These are phyloP conservation scores for Strobilomyces dryophilus DNA, from an alignment of 768 basidiomycete genomes.

Conservation along the genomic window DNA sequence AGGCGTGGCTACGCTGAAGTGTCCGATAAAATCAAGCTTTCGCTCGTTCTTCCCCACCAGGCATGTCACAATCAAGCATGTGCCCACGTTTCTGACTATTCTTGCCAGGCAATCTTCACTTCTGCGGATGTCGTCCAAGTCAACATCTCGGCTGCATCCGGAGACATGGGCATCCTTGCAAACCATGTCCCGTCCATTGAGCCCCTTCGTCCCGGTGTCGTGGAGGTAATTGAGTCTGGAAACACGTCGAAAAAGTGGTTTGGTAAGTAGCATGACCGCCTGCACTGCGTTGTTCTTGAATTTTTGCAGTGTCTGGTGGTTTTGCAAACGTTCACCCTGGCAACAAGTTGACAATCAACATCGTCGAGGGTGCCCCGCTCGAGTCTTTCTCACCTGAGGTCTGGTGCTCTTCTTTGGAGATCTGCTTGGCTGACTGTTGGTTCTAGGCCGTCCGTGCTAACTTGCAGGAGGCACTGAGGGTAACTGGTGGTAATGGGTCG, in stretches of 20 bases:
- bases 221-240: slow-evolving; percentile 87
- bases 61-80: slow-evolving; percentile 41
- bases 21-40: slow-evolving; percentile 86
- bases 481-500: slow-evolving; percentile 75
- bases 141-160: slow-evolving; percentile 88
- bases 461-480: slow-evolving; percentile 83
- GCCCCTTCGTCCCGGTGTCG: slow-evolving; percentile 86
- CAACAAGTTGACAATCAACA: slow-evolving; percentile 95
- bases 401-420: slow-evolving; percentile 19
- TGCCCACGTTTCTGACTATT: slow-evolving; percentile 11
- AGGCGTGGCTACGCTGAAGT: slow-evolving; percentile 91
- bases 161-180: slow-evolving; percentile 99
- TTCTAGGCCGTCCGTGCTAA: slow-evolving; percentile 83
- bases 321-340: slow-evolving; percentile 98
- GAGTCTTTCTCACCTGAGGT: slow-evolving; percentile 92
- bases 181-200: slow-evolving; percentile 99
- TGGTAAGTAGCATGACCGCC: slow-evolving; percentile 50
- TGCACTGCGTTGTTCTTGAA: slow-evolving; percentile 2
- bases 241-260: slow-evolving; percentile 92
- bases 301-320: slow-evolving; percentile 82
- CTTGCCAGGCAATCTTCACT: slow-evolving; percentile 76
- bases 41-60: slow-evolving; percentile 93
- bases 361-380: slow-evolving; percentile 90
- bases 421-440: slow-evolving; percentile 5
- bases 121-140: slow-evolving; percentile 94